Base-by-base conservation (phyloP, 2,329 filamentous ascomycete species). In the Catunica adiposa region DNA sequence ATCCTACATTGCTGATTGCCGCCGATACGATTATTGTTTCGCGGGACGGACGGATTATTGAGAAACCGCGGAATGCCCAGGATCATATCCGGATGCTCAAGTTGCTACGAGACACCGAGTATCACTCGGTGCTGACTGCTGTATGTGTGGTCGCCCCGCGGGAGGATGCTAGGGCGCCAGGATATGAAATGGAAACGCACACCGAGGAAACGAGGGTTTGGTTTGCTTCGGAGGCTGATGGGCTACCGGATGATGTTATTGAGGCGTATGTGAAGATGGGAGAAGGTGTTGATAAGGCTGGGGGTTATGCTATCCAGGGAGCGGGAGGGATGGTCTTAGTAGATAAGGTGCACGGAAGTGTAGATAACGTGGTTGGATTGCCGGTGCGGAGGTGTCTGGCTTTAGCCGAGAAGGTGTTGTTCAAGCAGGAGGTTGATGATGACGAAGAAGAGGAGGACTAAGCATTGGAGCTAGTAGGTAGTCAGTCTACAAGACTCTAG, bases 251-350 rank as follows among this genome's bases (percentile, higher is more conserved):
- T 70, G 89, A 94, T 58, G 77, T 95, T 61, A 82, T 97, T 58
- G 73, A 87, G 62, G 78, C 72, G 3, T 89, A 89, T 65, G 84
- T 89, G 57, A 77, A 75, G 64, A 96, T 90, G 22, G 76, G 90
- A 56, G 92, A 98, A 72, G 92, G 92, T 1, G 89, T 81, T 9
- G 92, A 97, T 68, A 98, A 97, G 73, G 92, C 92, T 0, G 92
- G 92, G 1, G 92, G 92, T 0, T 98, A 98, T 68, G 92, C 88
- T 1, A 79, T 98, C 54, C 92, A 98, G 69, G 92, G 90, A 0
- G 73, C 90, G 9, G 92, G 86, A 1, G 84, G 86, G 7, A 82
- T 96, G 66, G 74, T 98, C 58, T 69, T 98, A 57, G 82, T 98
- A 11, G 89, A 96, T 67, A 84, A 77, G 67, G 85, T 98, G 61